Evolutionary conservation across 345 rosid genomes (phyloP).

Genomic region (Isatis tinctoria): DNA sequence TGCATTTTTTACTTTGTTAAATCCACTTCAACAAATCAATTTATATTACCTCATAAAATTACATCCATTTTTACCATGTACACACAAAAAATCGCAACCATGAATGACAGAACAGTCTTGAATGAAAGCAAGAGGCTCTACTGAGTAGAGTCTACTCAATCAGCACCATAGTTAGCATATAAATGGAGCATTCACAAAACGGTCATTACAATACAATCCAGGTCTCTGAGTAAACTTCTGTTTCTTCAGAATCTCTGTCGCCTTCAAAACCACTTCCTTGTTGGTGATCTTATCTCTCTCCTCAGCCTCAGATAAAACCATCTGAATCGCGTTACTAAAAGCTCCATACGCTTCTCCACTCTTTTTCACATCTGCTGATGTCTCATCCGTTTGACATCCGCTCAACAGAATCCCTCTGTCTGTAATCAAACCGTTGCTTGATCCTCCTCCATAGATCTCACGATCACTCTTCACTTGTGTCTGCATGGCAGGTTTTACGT

Average conservation of each 20-base stretch:
- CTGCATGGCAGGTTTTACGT: conserved; percentile 55
- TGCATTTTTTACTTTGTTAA: background rate
- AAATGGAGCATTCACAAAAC: conserved; percentile 52
- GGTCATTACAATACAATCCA: conserved; percentile 76
- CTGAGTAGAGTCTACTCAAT: background rate
- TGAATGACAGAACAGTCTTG: background rate
- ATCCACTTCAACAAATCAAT: background rate
- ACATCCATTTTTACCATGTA: background rate
- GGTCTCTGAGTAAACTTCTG: conserved; percentile 84
- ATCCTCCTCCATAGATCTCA: conserved; percentile 71
- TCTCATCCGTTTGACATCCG: conserved; percentile 88
- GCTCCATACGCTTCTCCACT: conserved; percentile 74
- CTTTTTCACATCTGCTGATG: conserved; percentile 84
- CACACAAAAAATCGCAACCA: background rate
- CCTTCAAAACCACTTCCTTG: conserved; percentile 52
- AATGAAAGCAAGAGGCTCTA: background rate
- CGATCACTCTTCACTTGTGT: conserved; percentile 50
- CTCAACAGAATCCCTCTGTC: conserved; percentile 76
- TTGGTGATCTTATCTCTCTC: conserved; percentile 43
- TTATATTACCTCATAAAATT: background rate
- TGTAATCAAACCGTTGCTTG: conserved; percentile 44
- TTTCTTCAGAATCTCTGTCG: conserved; percentile 54
- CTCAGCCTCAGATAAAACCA: conserved; percentile 46
- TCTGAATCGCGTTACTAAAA: conserved; percentile 79
- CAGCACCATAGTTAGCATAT: conserved; percentile 26